phyloP scores from a whole-genome alignment of 257 asterid genomes.

The Lavandula angustifolia region DNA sequence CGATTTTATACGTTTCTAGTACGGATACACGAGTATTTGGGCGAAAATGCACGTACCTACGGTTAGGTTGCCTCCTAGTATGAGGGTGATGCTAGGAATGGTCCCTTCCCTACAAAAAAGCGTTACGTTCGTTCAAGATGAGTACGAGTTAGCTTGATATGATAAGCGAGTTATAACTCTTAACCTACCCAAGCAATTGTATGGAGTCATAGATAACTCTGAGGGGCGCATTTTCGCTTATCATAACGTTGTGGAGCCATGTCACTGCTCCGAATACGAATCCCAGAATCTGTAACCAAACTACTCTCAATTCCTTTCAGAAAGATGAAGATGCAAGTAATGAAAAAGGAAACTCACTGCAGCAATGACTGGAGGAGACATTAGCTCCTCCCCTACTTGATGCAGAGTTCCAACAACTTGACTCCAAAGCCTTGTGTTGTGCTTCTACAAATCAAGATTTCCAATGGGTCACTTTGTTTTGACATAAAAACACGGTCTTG shows the following conservation, averaged over 20 bases:
- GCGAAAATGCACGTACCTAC: conserved; percentile 45
- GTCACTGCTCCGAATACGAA: conserved; percentile 61
- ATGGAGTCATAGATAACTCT: conserved; percentile 63
- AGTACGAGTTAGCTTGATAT: neutral
- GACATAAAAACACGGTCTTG: too few relatives aligned
- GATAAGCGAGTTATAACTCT: neutral
- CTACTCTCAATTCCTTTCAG: neutral
- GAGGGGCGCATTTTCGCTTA: conserved; percentile 76
- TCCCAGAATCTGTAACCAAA: conserved; percentile 53
- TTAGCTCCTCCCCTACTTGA: conserved; percentile 59
- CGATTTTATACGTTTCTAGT: too few relatives aligned
- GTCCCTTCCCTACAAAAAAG: conserved; percentile 66
- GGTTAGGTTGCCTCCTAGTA: conserved; percentile 87
- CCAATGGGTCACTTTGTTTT: neutral
- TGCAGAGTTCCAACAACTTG: conserved; percentile 37
- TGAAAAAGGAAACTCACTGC: conserved; percentile 52
- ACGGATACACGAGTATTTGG: too few relatives aligned
- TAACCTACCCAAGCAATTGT: conserved; percentile 64
- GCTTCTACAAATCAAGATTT: conserved; percentile 31
- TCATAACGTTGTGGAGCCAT: conserved; percentile 57
- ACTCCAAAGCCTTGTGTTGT: conserved; percentile 24
- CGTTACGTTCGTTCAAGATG: neutral
- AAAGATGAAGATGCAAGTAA: neutral
- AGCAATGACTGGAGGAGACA: conserved; percentile 71
- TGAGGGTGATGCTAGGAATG: conserved; percentile 86